Base-by-base conservation (phyloP, 805 yeast species). In the Yarrowia divulgata region DNA sequence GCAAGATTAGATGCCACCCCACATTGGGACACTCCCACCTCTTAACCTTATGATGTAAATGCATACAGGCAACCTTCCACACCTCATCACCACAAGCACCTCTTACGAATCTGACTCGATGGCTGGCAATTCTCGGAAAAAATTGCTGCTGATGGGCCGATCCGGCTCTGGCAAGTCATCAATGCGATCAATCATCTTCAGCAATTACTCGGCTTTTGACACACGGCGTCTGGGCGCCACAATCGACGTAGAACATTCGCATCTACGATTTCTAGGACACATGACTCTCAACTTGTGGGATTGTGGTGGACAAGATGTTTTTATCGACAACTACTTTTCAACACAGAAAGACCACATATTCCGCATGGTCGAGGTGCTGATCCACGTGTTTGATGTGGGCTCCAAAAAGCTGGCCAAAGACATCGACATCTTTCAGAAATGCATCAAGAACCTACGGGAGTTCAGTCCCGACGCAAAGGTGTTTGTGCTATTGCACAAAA, bases 101-200 rank as follows among this genome's bases (percentile, higher is more conserved):
- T 10, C 32, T 45, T 12, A 14, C 16, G 49, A 45, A 8, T 19
- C 49, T 19, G 23, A 54, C 8, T 2, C 3, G 19, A 75, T 74
- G 77, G 70, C 75, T 18, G 74, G 74, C 2, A 42, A 70, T 1
- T 76, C 79, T 14, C 73, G 73, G 32, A 73, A 90, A 69, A 89
- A 89, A 75, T 81, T 89, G 42, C 45, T 83, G 46, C 73, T 82
- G 46, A 80, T 87, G 90, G 98, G 98, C 80, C 89, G 98, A 55
- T 89, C 97, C 35, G 98, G 99, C 54, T 91, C 97, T 6, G 99
- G 99, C 1, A 95, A 95, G 78, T 92, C 97, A 2, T 93, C 98
- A 1, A 95, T 95, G 99, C 84, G 98, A 74, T 91, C 97, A 57
- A 94, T 95, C 71, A 95, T 95, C 73, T 95, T 95, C 79, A 88